Percentiles rank a stretch among this genome's conserved stretches.
phyloP scores from a whole-genome alignment of 2,329 filamentous ascomycete genomes.

The Lasiodiplodia gonubiensis region DNA sequence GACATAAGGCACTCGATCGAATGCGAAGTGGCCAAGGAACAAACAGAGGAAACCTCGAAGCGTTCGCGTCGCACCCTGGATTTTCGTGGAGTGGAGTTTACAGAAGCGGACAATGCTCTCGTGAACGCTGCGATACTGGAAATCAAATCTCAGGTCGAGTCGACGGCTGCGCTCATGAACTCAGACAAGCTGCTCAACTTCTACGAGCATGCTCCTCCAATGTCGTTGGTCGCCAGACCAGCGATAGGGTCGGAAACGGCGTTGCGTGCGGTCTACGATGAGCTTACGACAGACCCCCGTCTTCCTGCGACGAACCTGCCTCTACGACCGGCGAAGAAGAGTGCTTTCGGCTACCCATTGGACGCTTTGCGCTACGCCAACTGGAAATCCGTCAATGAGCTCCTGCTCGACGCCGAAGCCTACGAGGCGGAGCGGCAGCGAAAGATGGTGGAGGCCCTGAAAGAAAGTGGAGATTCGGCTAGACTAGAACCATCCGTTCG shows the following conservation, averaged over 20 bases:
- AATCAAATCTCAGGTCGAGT: constrained; percentile 37
- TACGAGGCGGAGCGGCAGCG: not conserved
- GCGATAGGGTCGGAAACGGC: constrained; percentile 37
- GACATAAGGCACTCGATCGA: constrained; percentile 17
- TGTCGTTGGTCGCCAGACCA: constrained; percentile 41
- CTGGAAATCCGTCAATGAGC: constrained; percentile 55
- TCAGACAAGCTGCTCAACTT: constrained; percentile 36
- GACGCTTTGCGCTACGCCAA: constrained; percentile 56
- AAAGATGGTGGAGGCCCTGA: not conserved
- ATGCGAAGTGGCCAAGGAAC: not conserved
- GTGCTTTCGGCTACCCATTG: constrained; percentile 49
- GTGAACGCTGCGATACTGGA: constrained; percentile 33
- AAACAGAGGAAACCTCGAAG: no score
- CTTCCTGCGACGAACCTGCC: constrained; percentile 31
- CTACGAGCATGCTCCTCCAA: constrained; percentile 42
- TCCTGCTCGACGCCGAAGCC: constrained; percentile 48
- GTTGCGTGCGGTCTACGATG: constrained; percentile 51
- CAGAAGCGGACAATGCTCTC: constrained; percentile 27
- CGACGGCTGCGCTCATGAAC: constrained; percentile 34
- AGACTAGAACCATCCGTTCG: not conserved
- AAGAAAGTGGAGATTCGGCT: not conserved
- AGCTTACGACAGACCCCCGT: constrained; percentile 49
- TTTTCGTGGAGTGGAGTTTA: not conserved
- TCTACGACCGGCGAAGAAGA: constrained; percentile 31
- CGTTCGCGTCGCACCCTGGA: no score